Percentiles rank a stretch among this genome's conserved stretches.
Evolutionary conservation across 345 rosid species (phyloP).

Genomic region (Eucalyptus erythrocorys): DNA sequence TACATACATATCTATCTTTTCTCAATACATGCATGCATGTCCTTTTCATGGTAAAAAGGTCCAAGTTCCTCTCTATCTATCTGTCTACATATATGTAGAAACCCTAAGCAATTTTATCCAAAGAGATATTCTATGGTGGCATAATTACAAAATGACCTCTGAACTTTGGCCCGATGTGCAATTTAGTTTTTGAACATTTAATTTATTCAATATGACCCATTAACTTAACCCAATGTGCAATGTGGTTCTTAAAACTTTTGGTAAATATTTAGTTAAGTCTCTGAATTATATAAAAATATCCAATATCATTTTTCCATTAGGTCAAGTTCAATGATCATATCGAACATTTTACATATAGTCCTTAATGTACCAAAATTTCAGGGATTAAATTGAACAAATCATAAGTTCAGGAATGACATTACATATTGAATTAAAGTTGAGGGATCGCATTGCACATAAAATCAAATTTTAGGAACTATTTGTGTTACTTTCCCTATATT

Average conservation of each 20-base stretch:
- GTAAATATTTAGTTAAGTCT: too few species aligned
- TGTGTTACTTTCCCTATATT: background rate
- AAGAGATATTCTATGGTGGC: background rate
- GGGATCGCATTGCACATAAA: accelerated
- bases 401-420: background rate
- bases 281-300: too few species aligned
- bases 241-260: accelerated
- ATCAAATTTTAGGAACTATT: accelerated
- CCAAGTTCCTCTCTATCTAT: background rate
- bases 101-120: background rate
- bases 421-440: too few species aligned
- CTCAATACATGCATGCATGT: background rate
- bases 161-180: too few species aligned
- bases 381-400: too few species aligned
- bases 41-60: background rate
- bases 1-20: background rate
- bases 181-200: too few species aligned
- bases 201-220: too few species aligned
- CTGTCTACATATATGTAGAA: background rate
- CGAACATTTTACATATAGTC: background rate
- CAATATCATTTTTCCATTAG: background rate
- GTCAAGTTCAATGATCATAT: too few species aligned
- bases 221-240: background rate
- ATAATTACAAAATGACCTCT: background rate
- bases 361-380: too few species aligned